Evolutionary conservation across 2,329 filamentous ascomycete species (phyloP).

Genomic region (Chrysosphaeria jannelii): DNA sequence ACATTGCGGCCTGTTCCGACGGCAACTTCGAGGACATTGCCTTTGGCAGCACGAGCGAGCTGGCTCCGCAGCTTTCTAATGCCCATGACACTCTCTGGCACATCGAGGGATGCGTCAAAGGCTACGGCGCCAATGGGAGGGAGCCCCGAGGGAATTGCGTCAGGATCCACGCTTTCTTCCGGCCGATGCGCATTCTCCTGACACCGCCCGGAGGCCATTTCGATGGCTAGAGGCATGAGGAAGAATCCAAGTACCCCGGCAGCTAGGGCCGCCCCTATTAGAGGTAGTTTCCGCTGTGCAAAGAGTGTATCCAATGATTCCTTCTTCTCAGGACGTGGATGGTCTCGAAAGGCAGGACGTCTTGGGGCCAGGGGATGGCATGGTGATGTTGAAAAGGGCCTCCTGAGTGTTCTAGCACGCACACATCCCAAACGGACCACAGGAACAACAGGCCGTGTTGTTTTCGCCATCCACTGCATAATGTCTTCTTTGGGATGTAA

Average conservation of each 20-base stretch:
- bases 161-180: conserved; percentile 1
- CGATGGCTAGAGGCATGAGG: conserved; percentile 4
- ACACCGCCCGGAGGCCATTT: conserved; percentile 4
- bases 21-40: conserved; percentile 30
- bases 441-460: no score
- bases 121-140: conserved; percentile 15
- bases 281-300: conserved; percentile 4
- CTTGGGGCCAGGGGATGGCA: no score
- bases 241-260: conserved; percentile 5
- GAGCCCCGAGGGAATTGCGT: conserved; percentile 7
- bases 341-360: no score
- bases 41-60: conserved; percentile 17
- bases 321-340: no score
- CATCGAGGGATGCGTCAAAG: conserved; percentile 27
- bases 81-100: conserved; percentile 25
- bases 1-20: conserved; percentile 32
- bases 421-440: no score
- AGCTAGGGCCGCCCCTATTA: conserved; percentile 5
- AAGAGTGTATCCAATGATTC: conserved; percentile 7
- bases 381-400: no score
- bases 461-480: no score
- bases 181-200: conserved; percentile 1
- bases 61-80: conserved; percentile 18
- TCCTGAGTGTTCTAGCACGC: no score
- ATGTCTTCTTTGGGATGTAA: no score